Evolutionary conservation across 371 early-diverging fungal species (phyloP).

Genomic region (Smittium mucronatum): DNA sequence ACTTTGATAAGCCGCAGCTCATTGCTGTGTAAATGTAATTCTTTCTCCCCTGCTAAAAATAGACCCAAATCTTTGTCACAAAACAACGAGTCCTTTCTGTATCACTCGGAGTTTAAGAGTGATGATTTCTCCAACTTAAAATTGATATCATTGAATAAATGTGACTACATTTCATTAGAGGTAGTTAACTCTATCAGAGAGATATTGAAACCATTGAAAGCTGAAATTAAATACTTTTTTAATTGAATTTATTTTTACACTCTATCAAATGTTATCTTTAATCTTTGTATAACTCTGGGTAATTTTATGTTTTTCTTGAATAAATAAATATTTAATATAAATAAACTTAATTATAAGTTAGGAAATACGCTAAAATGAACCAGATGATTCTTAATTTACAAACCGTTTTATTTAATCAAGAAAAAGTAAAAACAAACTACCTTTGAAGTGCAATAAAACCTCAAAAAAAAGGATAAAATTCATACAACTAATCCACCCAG

Average conservation of each 20-base stretch:
- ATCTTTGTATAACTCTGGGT: no score
- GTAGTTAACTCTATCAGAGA: slow-evolving; percentile 4
- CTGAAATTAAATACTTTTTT: background rate
- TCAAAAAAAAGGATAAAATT: no score
- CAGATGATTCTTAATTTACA: no score
- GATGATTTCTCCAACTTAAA: background rate
- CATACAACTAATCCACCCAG: no score
- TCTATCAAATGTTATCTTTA: no score
- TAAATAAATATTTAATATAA: no score
- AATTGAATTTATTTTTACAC: slow-evolving; percentile 15
- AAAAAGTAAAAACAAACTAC: no score
- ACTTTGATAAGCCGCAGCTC: background rate
- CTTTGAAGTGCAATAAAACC: no score
- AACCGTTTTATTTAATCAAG: no score
- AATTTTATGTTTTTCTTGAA: no score
- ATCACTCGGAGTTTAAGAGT: background rate
- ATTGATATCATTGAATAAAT: slow-evolving; percentile 2
- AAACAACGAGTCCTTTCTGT: background rate
- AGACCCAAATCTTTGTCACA: background rate
- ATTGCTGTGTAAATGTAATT: background rate
- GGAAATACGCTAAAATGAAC: no score
- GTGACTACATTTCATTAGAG: slow-evolving; percentile 2
- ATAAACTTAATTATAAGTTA: no score
- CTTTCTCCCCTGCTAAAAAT: background rate
- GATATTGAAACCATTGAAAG: background rate